A percentile compares a stretch with the other conserved stretches of the same genome.
These are phyloP conservation scores for Kwoniella shandongensis DNA, from an alignment of 768 basidiomycete species.

Conservation along the genomic window DNA sequence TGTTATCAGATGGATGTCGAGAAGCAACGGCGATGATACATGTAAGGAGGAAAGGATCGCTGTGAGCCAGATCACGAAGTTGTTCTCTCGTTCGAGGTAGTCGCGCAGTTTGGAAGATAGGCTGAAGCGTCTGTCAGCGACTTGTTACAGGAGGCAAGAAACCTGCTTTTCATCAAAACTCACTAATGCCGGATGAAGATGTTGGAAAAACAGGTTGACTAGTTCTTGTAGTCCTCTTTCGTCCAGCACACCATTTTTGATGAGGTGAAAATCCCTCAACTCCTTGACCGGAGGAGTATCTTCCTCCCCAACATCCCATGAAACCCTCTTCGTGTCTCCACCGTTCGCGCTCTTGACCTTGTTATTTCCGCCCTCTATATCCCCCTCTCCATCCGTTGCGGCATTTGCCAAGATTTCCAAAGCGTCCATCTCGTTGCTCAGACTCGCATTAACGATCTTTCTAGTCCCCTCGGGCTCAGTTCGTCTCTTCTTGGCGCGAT, in stretches of 20 bases:
- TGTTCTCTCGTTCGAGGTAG: constrained; percentile 36
- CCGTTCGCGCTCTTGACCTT: neutral
- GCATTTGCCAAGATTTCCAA: constrained; percentile 50
- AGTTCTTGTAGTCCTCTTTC: constrained; percentile 29
- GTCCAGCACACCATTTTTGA: constrained; percentile 36
- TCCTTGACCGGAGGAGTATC: constrained; percentile 14
- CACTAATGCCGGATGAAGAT: constrained; percentile 45
- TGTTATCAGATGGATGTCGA: constrained; percentile 32
- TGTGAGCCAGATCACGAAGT: constrained; percentile 29
- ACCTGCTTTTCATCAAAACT: too few species aligned
- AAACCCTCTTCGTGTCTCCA: constrained; percentile 9
- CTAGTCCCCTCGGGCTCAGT: constrained; percentile 34
- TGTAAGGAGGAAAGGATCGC: constrained; percentile 40
- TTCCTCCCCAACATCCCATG: constrained; percentile 17
- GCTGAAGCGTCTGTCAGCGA: constrained; percentile 16
- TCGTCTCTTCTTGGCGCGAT: constrained; percentile 16
- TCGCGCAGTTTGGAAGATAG: constrained; percentile 41
- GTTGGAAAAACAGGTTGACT: constrained; percentile 32
- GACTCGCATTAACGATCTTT: constrained; percentile 43
- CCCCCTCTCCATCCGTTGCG: constrained; percentile 33
- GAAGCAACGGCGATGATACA: constrained; percentile 43
- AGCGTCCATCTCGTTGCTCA: constrained; percentile 51
- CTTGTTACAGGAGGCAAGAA: neutral
- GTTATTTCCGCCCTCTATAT: neutral
- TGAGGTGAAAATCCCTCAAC: constrained; percentile 29